phyloP scores from a whole-genome alignment of 768 basidiomycete species.

The Leucocoprinus sp. region DNA sequence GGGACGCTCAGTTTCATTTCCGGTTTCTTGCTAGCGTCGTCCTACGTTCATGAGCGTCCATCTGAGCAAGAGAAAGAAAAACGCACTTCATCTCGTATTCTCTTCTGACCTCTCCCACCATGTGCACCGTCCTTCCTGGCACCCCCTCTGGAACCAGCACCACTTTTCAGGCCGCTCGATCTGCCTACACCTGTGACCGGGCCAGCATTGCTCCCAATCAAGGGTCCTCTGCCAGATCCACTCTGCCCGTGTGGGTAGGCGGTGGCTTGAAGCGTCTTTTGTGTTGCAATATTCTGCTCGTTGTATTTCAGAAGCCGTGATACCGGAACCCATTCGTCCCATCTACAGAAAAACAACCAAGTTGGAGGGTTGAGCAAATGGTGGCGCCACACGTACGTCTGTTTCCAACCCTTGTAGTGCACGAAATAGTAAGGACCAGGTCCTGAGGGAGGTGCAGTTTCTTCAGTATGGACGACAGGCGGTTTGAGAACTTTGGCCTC shows the following conservation, averaged over 20 bases:
- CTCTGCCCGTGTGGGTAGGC: slow-evolving; percentile 1
- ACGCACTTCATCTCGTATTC: slow-evolving; percentile 67
- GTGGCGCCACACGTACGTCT: slow-evolving; percentile 49
- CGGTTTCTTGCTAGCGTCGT: slow-evolving; percentile 69
- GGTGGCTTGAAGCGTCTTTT: slow-evolving; percentile 50
- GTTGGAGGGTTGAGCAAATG: neutral
- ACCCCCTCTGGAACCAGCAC: slow-evolving; percentile 19
- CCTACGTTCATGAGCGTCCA: slow-evolving; percentile 21
- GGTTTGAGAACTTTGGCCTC: slow-evolving; percentile 84
- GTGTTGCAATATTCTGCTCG: slow-evolving; percentile 69
- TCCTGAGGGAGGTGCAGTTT: slow-evolving; percentile 46
- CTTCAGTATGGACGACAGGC: slow-evolving; percentile 52
- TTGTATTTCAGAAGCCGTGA: slow-evolving; percentile 76
- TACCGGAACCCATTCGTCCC: slow-evolving; percentile 96
- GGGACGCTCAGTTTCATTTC: slow-evolving; percentile 90
- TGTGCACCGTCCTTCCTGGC: slow-evolving; percentile 41
- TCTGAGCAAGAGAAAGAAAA: slow-evolving; percentile 4
- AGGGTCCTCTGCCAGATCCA: neutral
- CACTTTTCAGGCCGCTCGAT: slow-evolving; percentile 14
- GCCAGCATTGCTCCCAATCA: too few relatives aligned
- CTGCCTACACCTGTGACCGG: too few relatives aligned
- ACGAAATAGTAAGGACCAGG: slow-evolving; percentile 86
- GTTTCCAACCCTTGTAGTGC: slow-evolving; percentile 99
- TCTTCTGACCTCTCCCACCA: slow-evolving; percentile 53
- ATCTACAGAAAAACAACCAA: slow-evolving; percentile 36